Percentiles rank a stretch among this genome's conserved stretches.
Evolutionary conservation across 306 rosid genomes (phyloP).

Genomic region (Castanea mollissima): DNA sequence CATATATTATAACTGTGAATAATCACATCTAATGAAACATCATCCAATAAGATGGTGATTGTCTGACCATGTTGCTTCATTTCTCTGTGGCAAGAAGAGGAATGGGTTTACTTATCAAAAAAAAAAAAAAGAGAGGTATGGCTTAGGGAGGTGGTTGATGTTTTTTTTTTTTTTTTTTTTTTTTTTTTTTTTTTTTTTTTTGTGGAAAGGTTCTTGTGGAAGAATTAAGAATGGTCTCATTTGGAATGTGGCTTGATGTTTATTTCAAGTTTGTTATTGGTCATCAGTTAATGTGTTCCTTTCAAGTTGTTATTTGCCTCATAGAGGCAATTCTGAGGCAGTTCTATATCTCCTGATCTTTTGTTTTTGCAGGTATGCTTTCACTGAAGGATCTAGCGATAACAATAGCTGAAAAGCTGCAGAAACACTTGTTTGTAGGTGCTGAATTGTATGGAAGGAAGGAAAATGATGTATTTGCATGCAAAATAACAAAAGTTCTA

Average conservation of each 20-base stretch:
- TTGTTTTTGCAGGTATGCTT: slow-evolving; percentile 62
- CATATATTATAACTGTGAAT: too few species aligned
- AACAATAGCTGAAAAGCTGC: slow-evolving; percentile 63
- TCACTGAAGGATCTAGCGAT: slow-evolving; percentile 87
- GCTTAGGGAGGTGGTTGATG: neutral
- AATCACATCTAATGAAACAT: too few species aligned
- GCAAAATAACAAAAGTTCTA: slow-evolving; percentile 65
- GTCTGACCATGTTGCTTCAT: too few species aligned
- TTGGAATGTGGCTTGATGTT: neutral
- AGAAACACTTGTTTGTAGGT: slow-evolving; percentile 60
- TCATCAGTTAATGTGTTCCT: slow-evolving; percentile 3
- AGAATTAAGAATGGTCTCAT: neutral
- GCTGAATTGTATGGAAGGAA: slow-evolving; percentile 73
- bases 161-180: too few species aligned
- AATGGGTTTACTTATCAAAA: too few species aligned
- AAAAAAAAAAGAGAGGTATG: neutral
- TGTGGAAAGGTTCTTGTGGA: neutral
- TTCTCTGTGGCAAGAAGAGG: too few species aligned
- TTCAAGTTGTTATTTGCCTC: neutral
- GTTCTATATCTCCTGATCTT: slow-evolving; percentile 1
- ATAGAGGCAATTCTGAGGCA: neutral
- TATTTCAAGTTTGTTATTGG: neutral
- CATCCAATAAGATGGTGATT: too few species aligned
- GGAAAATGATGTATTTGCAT: slow-evolving; percentile 47
- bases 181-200: neutral